Conservation (phyloP, 441 rosid genomes). For the Populus trichocarpa region DNA sequence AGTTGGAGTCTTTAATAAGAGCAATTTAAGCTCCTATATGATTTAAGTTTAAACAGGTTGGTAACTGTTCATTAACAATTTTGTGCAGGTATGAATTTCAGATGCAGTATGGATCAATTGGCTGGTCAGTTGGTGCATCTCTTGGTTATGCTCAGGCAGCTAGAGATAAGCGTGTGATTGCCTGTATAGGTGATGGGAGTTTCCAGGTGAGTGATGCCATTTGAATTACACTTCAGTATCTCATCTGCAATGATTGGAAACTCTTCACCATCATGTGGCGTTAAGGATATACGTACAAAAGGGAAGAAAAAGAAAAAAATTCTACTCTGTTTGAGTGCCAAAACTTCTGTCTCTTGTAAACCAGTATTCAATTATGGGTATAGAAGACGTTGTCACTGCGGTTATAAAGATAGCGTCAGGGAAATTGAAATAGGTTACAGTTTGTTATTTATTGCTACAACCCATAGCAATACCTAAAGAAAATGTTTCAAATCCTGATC, state of each 20-base stretch:
- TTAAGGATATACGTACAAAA: neutral
- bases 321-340: neutral
- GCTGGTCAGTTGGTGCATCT: slow-evolving; percentile 78
- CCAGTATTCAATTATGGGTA: neutral
- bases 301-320: neutral
- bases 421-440: neutral
- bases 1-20: neutral
- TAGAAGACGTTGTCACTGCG: neutral
- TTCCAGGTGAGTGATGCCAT: slow-evolving; percentile 45
- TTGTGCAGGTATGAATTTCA: slow-evolving; percentile 63
- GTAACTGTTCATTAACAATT: slow-evolving; percentile 7
- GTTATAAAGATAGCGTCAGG: neutral
- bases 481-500: neutral
- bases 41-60: neutral
- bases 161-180: slow-evolving; percentile 56
- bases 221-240: neutral
- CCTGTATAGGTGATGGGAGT: slow-evolving; percentile 82
- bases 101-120: slow-evolving; percentile 78
- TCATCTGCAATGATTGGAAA: neutral
- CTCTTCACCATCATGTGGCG: neutral
- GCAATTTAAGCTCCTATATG: neutral
- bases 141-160: slow-evolving; percentile 75
- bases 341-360: neutral
- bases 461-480: no score
- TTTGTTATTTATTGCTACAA: neutral